These are phyloP conservation scores for Cladosporium colombiae DNA, from an alignment of 2,329 filamentous ascomycete genomes.

Conservation along the genomic window DNA sequence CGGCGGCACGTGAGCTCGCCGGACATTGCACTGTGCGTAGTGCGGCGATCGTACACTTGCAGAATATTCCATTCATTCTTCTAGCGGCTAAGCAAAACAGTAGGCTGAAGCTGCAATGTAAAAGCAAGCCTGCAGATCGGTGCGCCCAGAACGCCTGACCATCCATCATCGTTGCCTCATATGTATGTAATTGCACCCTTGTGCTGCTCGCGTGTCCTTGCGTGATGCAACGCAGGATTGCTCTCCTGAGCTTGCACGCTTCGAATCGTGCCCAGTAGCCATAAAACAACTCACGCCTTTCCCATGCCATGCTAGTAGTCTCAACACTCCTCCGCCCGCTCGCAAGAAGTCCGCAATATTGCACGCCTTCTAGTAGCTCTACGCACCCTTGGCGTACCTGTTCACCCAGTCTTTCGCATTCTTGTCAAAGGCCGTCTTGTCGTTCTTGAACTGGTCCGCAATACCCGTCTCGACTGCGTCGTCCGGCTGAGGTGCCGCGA, in stretches of 20 bases:
- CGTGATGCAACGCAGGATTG: background rate
- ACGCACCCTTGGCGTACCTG: conserved; percentile 61
- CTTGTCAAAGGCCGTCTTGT: conserved; percentile 70
- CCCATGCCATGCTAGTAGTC: conserved; percentile 19
- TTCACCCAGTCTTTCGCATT: conserved; percentile 72
- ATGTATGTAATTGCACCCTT: conserved; percentile 1
- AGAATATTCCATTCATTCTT: background rate
- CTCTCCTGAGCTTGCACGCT: background rate
- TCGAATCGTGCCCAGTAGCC: background rate
- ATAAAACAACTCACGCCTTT: background rate
- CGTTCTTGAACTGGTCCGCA: conserved; percentile 76
- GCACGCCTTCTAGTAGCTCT: background rate
- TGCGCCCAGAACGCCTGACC: background rate
- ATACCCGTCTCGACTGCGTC: conserved; percentile 86
- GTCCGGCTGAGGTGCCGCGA: conserved; percentile 81
- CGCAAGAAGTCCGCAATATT: background rate
- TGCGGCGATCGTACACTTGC: background rate
- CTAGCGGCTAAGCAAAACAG: conserved; percentile 3
- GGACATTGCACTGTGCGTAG: background rate
- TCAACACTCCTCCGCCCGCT: background rate
- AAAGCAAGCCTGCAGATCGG: conserved; percentile 1
- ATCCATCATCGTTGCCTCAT: background rate
- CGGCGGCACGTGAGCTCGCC: background rate
- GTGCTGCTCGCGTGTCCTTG: background rate
- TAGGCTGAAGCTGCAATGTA: conserved; percentile 1